Conservation (phyloP, 2,329 filamentous ascomycete species). For the Hypoxylon sp. region DNA sequence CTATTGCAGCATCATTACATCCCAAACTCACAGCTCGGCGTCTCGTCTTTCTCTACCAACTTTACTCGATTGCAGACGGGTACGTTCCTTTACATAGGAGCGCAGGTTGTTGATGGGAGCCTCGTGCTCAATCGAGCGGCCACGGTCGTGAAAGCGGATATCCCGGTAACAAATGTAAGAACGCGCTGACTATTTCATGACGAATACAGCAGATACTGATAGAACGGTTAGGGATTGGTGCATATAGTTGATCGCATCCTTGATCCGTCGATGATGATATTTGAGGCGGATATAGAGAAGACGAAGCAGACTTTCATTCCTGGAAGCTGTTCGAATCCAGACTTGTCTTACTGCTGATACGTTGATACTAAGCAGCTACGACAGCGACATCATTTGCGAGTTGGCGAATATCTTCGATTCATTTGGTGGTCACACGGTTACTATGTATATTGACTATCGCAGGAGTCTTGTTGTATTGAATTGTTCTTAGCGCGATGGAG, state of each 20-base stretch:
- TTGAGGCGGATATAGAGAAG: constrained; percentile 43
- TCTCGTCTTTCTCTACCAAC: constrained; percentile 39
- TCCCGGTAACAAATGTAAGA: constrained; percentile 40
- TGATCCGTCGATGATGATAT: constrained; percentile 45
- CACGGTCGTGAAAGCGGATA: constrained; percentile 21
- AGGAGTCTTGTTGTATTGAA: no score
- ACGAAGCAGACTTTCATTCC: constrained; percentile 44
- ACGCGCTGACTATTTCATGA: not conserved
- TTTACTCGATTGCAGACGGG: constrained; percentile 44
- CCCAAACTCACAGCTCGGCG: constrained; percentile 42
- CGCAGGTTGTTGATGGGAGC: constrained; percentile 34
- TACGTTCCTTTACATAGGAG: constrained; percentile 44
- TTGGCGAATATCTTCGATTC: no score
- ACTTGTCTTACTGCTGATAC: constrained; percentile 46
- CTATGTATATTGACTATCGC: no score
- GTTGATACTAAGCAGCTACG: no score
- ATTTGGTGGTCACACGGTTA: no score
- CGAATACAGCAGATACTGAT: not conserved
- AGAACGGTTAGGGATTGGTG: constrained; percentile 39
- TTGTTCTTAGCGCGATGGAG: no score
- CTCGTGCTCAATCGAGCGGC: constrained; percentile 45
- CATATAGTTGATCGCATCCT: constrained; percentile 46
- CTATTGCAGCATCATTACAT: constrained; percentile 43
- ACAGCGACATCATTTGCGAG: no score
- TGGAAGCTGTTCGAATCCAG: constrained; percentile 46